Percentiles rank a stretch among this genome's conserved stretches.
These are phyloP conservation scores for Paramecium primaurelia DNA, from an alignment of 73 alveolate species.

Conservation along the genomic window DNA sequence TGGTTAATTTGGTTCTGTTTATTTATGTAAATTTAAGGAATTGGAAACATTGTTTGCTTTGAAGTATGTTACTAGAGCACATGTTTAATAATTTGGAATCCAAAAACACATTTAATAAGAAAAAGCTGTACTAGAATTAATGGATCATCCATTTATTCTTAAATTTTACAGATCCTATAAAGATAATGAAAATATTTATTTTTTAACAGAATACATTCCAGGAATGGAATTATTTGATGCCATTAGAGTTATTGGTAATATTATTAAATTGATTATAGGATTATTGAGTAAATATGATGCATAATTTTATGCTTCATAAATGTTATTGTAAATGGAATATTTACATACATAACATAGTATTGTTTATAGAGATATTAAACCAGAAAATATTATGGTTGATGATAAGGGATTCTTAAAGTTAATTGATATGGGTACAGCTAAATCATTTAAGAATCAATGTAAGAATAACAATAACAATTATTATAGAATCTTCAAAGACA, in stretches of 20 bases:
- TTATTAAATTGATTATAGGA: background rate
- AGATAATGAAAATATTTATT: constrained; percentile 65
- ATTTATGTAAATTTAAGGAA: constrained; percentile 68
- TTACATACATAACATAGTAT: constrained; percentile 44
- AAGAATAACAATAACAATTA: background rate
- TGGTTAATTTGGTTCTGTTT: constrained; percentile 80
- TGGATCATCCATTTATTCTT: constrained; percentile 68
- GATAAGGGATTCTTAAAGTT: constrained; percentile 56
- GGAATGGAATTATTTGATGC: constrained; percentile 73
- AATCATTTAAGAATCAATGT: constrained; percentile 21
- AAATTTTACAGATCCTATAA: constrained; percentile 64
- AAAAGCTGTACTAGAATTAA: constrained; percentile 49
- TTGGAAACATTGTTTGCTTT: constrained; percentile 70
- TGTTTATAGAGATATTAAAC: constrained; percentile 60
- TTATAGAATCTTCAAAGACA: constrained; percentile 29
- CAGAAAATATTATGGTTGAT: constrained; percentile 63
- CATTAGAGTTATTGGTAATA: constrained; percentile 61
- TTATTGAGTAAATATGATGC: constrained; percentile 50
- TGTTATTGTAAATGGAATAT: constrained; percentile 48
- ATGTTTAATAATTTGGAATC: constrained; percentile 67
- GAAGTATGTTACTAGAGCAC: constrained; percentile 74
- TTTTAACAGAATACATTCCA: constrained; percentile 61
- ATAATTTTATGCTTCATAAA: constrained; percentile 40
- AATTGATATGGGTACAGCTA: constrained; percentile 66
- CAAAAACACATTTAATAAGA: constrained; percentile 69